Evolutionary conservation across 164 flowering plant genomes (phyloP), one percentile per base, ranked within the genome.

Genomic region (Akebia trifoliata): DNA sequence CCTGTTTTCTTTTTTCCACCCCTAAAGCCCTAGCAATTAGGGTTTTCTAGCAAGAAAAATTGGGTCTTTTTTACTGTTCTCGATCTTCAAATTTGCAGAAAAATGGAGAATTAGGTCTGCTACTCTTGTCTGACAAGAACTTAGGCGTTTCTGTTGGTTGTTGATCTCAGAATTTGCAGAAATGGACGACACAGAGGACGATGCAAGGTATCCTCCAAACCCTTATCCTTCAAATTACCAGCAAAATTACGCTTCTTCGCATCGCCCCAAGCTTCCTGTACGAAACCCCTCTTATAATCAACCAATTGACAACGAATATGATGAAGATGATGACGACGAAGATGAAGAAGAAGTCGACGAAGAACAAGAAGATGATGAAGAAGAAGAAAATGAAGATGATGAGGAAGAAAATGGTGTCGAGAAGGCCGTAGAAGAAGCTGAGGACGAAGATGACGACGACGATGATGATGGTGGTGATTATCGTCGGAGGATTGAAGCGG

Each of bases 101-200:
- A n/a, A n/a, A n/a, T n/a, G n/a, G n/a, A n/a, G n/a, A n/a, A n/a
- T n/a, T n/a, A n/a, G n/a, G n/a, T n/a, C n/a, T n/a, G n/a, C n/a
- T n/a, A n/a, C n/a, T n/a, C n/a, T n/a, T n/a, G n/a, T n/a, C n/a
- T n/a, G n/a, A n/a, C n/a, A 43, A 20, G 32, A 37, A 37, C 15
- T 54, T 26, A 36, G 58, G 36, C 24, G 51, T 31, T 1, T 18
- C 8, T 25, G 14, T 22, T n/a, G 17, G 39, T 24, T 46, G 22
- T 31, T 8, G 24, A 18, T 26, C 3, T 42, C 25, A 6, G 14
- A 48, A 24, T 28, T 30, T 4, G 50, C 24, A 17, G 17, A 20
- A 32, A 80, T 80, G 84, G 76, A 65, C 36, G 77, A 80, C 34
- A 65, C 46, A 2, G 82, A 78, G 50, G 86, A 81, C 35, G 80